Conservation (phyloP, 768 basidiomycete genomes). For the Rhodotorula graminis region DNA sequence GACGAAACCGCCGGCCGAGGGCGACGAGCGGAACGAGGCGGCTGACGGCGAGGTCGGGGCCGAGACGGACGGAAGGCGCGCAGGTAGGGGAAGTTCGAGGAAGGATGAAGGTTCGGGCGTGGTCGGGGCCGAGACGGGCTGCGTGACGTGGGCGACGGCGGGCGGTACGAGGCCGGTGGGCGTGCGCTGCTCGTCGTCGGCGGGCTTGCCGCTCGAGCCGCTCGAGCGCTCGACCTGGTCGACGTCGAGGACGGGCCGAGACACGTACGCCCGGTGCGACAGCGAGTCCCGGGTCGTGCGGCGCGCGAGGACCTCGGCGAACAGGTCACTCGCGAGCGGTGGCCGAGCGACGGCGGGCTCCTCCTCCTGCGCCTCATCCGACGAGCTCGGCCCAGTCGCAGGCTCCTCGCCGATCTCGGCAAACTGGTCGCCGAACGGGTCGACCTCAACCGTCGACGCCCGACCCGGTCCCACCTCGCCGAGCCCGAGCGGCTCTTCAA, state of each 20-base stretch:
- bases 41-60: slow-evolving; percentile 4
- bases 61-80: not conserved
- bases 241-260: not conserved
- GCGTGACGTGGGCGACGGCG: not conserved
- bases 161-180: not conserved
- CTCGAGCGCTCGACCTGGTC: not conserved
- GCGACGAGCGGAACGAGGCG: not conserved
- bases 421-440: slow-evolving; percentile 21
- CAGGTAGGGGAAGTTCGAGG: no score
- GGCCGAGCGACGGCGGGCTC: not conserved
- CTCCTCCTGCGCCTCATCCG: not conserved
- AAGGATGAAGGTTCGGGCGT: not conserved
- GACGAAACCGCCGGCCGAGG: slow-evolving; percentile 28
- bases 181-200: not conserved
- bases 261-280: not conserved
- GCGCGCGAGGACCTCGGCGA: no score
- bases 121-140: not conserved
- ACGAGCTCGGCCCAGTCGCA: not conserved
- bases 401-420: not conserved
- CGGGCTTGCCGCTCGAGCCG: not conserved
- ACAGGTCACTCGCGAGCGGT: not conserved
- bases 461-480: no score
- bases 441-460: no score
- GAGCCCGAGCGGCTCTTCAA: not conserved
- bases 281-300: not conserved